phyloP scores from a whole-genome alignment of 192 early-diverging fungal genomes.

The Mortierella alpina region DNA sequence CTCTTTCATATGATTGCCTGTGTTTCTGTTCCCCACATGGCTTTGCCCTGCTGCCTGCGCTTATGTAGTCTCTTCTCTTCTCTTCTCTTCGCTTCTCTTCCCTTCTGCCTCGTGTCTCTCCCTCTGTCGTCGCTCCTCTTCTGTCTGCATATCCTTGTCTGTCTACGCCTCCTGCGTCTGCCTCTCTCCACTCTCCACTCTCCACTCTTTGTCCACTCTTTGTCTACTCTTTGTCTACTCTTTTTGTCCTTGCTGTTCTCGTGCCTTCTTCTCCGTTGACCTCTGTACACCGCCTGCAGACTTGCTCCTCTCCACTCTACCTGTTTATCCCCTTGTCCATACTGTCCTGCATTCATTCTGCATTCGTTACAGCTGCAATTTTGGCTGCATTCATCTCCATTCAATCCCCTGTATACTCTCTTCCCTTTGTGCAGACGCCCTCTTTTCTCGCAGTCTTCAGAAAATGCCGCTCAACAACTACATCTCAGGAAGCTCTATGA shows the following conservation, averaged over 20 bases:
- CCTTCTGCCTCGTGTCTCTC: conserved; percentile 2
- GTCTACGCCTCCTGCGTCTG: too few relatives aligned
- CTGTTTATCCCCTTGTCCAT: neutral
- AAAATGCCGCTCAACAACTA: conserved; percentile 32
- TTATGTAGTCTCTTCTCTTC: neutral
- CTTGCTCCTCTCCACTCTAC: neutral
- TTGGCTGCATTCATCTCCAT: neutral
- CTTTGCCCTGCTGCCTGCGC: neutral
- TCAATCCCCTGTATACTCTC: neutral
- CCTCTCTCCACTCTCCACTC: conserved; percentile 1
- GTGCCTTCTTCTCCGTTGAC: neutral
- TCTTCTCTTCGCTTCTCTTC: neutral
- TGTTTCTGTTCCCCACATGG: neutral
- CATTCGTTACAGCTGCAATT: too few relatives aligned
- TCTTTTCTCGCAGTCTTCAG: neutral
- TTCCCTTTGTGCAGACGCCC: neutral
- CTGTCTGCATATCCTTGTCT: neutral
- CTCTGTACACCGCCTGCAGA: too few relatives aligned
- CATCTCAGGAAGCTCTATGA: conserved; percentile 11
- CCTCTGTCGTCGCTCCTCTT: conserved; percentile 8
- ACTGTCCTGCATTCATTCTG: too few relatives aligned
- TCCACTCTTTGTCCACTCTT: neutral
- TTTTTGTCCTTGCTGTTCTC: neutral
- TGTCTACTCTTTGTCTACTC: neutral
- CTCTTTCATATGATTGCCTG: neutral